A percentile compares a stretch with the other conserved stretches of the same genome.
phyloP scores from a whole-genome alignment of 352 stramenopile species.

The Globisporangium okanoganense region DNA sequence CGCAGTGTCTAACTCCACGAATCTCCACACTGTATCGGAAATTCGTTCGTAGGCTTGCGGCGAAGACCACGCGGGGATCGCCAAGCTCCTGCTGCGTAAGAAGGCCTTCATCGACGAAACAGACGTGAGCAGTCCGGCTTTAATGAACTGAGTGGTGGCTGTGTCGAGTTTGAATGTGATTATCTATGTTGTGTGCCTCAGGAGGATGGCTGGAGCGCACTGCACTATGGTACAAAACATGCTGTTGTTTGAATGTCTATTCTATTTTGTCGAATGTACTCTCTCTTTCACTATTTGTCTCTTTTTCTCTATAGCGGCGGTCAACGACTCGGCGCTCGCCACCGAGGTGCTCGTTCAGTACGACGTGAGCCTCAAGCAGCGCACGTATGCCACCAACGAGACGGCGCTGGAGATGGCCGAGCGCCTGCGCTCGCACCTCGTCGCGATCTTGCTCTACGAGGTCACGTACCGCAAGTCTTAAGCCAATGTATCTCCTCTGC shows the following conservation, averaged over 20 bases:
- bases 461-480: conserved; percentile 52
- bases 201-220: conserved; percentile 71
- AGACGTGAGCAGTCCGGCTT: conserved; percentile 37
- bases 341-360: conserved; percentile 65
- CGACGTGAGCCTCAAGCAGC: conserved; percentile 53
- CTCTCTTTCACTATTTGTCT: neutral
- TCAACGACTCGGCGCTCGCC: conserved; percentile 62
- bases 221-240: conserved; percentile 62
- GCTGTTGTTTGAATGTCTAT: conserved; percentile 15
- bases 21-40: neutral
- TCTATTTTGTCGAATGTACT: conserved; percentile 11
- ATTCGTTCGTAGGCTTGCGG: conserved; percentile 49
- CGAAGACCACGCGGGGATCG: conserved; percentile 57
- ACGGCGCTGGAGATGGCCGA: conserved; percentile 77
- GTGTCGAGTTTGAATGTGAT: neutral
- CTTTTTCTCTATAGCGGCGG: conserved; percentile 33
- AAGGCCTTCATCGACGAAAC: conserved; percentile 80
- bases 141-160: neutral
- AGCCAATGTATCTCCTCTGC: conserved; percentile 2
- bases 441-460: conserved; percentile 72
- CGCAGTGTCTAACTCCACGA: neutral
- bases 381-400: conserved; percentile 64
- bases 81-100: conserved; percentile 58
- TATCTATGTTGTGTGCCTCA: conserved; percentile 9
- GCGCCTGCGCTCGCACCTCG: conserved; percentile 63